phyloP scores from a whole-genome alignment of 352 stramenopile genomes.

The Globisporangium acanthophoron region DNA sequence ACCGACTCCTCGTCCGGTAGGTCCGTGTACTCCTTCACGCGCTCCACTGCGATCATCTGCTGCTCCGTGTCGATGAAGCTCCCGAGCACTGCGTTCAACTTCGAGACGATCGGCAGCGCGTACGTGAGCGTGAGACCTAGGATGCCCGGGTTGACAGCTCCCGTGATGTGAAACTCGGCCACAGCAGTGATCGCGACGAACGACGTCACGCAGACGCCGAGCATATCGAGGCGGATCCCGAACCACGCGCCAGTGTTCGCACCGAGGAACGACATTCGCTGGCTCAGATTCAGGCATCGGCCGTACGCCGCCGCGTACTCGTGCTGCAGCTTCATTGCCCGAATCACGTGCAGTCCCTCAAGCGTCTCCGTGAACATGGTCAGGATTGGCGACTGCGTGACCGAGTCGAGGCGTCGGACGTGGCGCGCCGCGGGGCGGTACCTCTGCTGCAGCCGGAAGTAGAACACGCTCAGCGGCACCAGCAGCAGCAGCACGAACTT shows the following conservation, averaged over 20 bases:
- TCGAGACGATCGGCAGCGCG: conserved; percentile 81
- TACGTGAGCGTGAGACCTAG: conserved; percentile 90
- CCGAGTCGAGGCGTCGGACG: conserved; percentile 57
- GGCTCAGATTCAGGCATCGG: conserved; percentile 47
- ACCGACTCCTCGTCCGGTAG: conserved; percentile 43
- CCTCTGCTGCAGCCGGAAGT: conserved; percentile 49
- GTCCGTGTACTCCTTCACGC: conserved; percentile 77
- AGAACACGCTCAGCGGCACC: conserved; percentile 60
- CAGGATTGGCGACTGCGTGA: conserved; percentile 72
- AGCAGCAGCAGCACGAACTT: conserved; percentile 69
- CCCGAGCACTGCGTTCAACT: conserved; percentile 81
- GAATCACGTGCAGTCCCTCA: conserved; percentile 63
- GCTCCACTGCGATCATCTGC: conserved; percentile 90
- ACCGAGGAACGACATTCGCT: conserved; percentile 70
- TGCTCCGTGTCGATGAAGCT: conserved; percentile 88
- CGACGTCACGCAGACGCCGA: conserved; percentile 76
- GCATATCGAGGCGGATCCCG: conserved; percentile 74
- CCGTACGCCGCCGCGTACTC: conserved; percentile 42
- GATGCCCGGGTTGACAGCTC: conserved; percentile 56
- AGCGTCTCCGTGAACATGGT: conserved; percentile 71
- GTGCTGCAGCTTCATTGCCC: conserved; percentile 36
- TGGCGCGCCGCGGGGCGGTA: conserved; percentile 77
- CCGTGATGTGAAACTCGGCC: conserved; percentile 49
- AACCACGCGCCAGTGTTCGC: conserved; percentile 82
- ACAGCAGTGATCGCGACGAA: conserved; percentile 82